Evolutionary conservation across 2,329 filamentous ascomycete genomes (phyloP), one percentile per base, ranked within the genome.

Genomic region (Plectosphaerella sp.): DNA sequence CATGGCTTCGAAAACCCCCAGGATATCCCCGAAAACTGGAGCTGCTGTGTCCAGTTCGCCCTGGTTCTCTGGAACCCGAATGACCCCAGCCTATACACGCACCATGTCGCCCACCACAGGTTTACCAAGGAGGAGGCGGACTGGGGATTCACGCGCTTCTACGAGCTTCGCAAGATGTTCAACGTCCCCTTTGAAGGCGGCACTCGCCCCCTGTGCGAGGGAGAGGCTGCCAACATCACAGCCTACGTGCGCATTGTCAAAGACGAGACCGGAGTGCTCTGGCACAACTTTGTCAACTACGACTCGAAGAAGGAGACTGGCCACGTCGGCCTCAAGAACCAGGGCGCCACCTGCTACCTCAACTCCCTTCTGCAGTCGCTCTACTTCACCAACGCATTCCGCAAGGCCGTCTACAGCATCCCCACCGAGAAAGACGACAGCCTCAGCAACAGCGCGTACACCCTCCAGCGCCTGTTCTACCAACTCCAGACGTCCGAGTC

Each of bases 271-370:
- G 90, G 90, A 51, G 90, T 94, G 5, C 67, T 96, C 53, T 96
- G 90, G 90, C 90, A 95, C 72, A 94, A 90, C 71, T 93, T 96
- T 68, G 79, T 84, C 66, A 92, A 93, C 72, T 99, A 99, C 68
- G 92, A 99, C 67, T 97, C 94, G n/a, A 99, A 97, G 74, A 96
- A 94, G 67, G 92, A 97, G 72, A 99, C 94, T 0, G 94, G 94
- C 52, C 97, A 92, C 75, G 94, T 99, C 42, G 94, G 94, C 3
- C 76, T 99, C 50, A 94, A 94, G 70, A 99, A 99, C 64, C 94
- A 97, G 70, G 94, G 94, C 58, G 94, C 94, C 48, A 94, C 89
- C 1, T 94, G 89, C 71, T 94, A 94, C 66, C 76, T 94, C 47
- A 94, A 94, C 68, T 93, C 89, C 8, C 79, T 94, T 7, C 75